Percentiles rank a stretch among this genome's conserved stretches.
These are phyloP conservation scores for Pythium utonaiense DNA, from an alignment of 352 stramenopile species.

Conservation along the genomic window DNA sequence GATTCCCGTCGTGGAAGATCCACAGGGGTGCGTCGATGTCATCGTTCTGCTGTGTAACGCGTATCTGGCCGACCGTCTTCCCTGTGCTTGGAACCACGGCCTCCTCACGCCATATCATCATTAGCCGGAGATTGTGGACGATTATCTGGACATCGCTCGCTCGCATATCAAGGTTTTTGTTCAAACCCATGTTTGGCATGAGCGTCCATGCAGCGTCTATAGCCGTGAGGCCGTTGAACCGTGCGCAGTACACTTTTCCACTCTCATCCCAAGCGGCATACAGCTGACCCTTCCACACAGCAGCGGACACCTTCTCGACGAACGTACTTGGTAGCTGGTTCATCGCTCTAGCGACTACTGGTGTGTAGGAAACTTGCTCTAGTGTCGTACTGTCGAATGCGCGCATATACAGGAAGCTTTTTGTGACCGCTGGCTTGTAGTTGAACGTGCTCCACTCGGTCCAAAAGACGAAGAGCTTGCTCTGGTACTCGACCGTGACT, in stretches of 20 bases:
- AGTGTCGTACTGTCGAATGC: constrained; percentile 47
- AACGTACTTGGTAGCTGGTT: constrained; percentile 50
- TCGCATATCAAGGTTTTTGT: constrained; percentile 50
- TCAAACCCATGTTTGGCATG: constrained; percentile 59
- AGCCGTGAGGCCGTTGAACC: constrained; percentile 42
- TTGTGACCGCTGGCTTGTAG: constrained; percentile 15
- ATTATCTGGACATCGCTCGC: constrained; percentile 43
- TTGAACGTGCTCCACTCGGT: constrained; percentile 48
- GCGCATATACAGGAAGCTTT: constrained; percentile 52
- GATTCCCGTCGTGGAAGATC: constrained; percentile 75
- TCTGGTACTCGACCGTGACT: constrained; percentile 31
- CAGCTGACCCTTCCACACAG: constrained; percentile 40
- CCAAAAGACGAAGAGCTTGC: constrained; percentile 63
- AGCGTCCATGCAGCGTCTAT: constrained; percentile 39
- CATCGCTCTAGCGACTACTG: constrained; percentile 22
- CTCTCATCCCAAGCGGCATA: constrained; percentile 74
- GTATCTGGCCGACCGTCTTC: constrained; percentile 42
- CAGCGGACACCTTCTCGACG: constrained; percentile 42
- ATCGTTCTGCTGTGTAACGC: constrained; percentile 50
- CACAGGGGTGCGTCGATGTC: constrained; percentile 49
- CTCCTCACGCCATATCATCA: constrained; percentile 61
- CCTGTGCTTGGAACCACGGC: constrained; percentile 10
- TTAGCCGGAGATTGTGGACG: constrained; percentile 55
- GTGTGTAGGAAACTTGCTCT: constrained; percentile 23
- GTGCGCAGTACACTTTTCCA: constrained; percentile 51